Evolutionary conservation across 108 stramenopile genomes (phyloP), one percentile per base, ranked within the genome.

Genomic region (Stephanodiscus minutulus): DNA sequence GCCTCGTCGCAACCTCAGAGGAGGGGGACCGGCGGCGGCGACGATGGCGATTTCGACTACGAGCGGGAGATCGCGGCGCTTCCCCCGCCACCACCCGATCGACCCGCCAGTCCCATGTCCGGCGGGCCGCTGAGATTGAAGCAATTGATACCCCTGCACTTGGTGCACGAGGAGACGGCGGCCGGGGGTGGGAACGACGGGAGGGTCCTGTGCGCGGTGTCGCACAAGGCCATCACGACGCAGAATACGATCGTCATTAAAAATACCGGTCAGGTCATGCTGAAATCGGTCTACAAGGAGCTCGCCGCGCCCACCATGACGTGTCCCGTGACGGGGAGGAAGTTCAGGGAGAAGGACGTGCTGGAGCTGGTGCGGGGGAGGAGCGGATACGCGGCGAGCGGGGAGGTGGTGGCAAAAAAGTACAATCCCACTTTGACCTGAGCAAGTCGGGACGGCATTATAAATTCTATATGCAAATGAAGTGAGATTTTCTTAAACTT

Each of bases 91-190:
- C 88, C 89, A 27, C 91, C 93, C 12, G 85, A 88, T 44, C 87
- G 96, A 31, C 93, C 96, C 18, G 62, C 85, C 11, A 91, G 90
- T 48, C 96, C 96, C n/a, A 72, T 84, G 73, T 88, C 90, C 27
- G 89, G 90, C 43, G 61, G 83, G 27, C 92, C 91, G 5, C 61
- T 97, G 71, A 76, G 88, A 25, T 59, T 88, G 17, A 96, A 96
- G 71, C 92, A 97, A 54, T 80, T 97, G 47, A 73, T 70, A 35
- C 59, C 79, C 10, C 29, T 87, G 27, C 41, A 74, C 29, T 50
- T 81, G 46, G 60, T 77, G 1, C 33, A 37, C 35, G 79, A 76
- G 44, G 44, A 22, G 5, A 18, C 65, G 9, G 67, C 46, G 17
- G 65, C 55, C 2, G 56, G 29, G 8, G 52, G 1, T 21, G 20